phyloP scores from a whole-genome alignment of 106 monocot genomes.

The Platanthera guangdongensis region DNA sequence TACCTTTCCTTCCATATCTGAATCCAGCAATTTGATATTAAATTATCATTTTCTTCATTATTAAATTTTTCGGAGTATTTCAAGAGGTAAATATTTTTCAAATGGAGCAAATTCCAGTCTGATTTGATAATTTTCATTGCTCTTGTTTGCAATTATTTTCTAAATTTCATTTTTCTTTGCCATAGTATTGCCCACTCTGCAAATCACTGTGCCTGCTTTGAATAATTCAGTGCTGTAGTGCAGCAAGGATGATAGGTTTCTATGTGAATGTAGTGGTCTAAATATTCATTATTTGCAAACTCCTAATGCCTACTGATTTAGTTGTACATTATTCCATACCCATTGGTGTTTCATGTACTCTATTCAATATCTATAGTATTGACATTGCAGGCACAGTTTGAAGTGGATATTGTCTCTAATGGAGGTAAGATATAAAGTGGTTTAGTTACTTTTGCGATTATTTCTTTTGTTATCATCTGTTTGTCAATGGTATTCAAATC shows the following conservation, averaged over 20 bases:
- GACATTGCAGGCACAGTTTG: constrained; percentile 50
- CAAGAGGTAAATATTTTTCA: too few species aligned
- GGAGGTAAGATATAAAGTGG: constrained; percentile 41
- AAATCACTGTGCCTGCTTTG: neutral
- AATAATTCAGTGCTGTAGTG: neutral
- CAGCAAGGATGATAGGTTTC: neutral
- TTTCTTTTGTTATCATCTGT: neutral
- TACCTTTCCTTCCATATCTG: too few species aligned
- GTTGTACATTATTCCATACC: neutral
- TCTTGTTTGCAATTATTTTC: neutral
- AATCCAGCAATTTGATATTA: too few species aligned
- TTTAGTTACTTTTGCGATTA: neutral
- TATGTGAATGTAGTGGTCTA: neutral
- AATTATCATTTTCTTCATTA: too few species aligned
- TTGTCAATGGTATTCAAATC: neutral
- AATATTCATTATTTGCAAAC: neutral
- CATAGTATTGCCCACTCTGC: neutral
- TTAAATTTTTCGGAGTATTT: too few species aligned
- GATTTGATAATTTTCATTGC: too few species aligned
- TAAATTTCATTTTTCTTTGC: neutral
- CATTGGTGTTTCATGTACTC: neutral
- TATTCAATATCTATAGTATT: neutral
- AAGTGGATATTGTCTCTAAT: constrained; percentile 92
- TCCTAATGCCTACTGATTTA: neutral
- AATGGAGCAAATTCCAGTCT: too few species aligned